Evolutionary conservation across 2,329 filamentous ascomycete species (phyloP).

Genomic region (Trichocomaceae sp.): DNA sequence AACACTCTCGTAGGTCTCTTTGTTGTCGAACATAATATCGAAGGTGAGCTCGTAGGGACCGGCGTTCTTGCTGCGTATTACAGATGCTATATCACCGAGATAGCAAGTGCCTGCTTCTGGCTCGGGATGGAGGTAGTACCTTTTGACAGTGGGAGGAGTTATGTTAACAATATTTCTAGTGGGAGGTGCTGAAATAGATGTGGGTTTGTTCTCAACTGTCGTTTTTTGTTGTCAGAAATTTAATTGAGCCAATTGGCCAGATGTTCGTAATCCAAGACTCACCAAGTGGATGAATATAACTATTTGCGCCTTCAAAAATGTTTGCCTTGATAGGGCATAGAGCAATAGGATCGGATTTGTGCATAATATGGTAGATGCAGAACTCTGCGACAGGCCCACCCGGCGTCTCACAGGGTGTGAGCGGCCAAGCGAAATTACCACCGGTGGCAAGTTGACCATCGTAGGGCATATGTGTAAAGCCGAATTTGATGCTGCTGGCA

Average conservation of each 20-base stretch:
- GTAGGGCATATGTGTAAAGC: background rate
- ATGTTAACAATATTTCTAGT: too few relatives aligned
- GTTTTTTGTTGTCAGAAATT: too few relatives aligned
- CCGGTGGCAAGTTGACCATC: background rate
- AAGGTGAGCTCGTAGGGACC: conserved; percentile 3
- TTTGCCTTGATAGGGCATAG: background rate
- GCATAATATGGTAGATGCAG: background rate
- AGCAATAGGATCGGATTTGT: background rate
- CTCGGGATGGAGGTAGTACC: background rate
- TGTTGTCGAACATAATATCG: background rate
- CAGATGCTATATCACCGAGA: background rate
- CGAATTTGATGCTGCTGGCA: background rate
- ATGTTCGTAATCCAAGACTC: too few relatives aligned
- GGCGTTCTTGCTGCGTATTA: background rate
- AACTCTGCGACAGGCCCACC: background rate
- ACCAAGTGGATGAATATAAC: too few relatives aligned
- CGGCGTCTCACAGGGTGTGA: background rate
- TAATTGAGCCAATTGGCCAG: too few relatives aligned
- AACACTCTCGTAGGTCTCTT: background rate
- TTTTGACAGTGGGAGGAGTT: too few relatives aligned
- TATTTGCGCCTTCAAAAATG: background rate
- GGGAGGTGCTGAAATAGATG: too few relatives aligned
- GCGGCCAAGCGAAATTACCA: conserved; percentile 1
- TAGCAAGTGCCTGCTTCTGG: background rate
- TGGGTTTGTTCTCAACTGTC: too few relatives aligned